Evolutionary conservation across 2,329 filamentous ascomycete species (phyloP).

Genomic region (Colletotrichum nymphaeae): DNA sequence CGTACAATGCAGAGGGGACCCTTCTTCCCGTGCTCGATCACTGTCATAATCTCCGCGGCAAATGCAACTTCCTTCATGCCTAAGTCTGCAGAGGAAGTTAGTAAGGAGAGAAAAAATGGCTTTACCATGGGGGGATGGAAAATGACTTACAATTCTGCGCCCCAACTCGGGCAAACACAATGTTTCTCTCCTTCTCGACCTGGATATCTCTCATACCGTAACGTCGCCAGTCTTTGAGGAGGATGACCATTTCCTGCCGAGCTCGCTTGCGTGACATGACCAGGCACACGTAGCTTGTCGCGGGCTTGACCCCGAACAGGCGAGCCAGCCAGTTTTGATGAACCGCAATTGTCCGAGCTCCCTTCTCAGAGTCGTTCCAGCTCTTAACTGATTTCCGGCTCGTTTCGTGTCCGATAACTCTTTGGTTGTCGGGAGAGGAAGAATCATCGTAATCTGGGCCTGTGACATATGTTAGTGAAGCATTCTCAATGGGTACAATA

Average conservation of each 20-base stretch:
- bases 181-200: slow-evolving; percentile 81
- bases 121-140: neutral
- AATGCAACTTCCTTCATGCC: slow-evolving; percentile 90
- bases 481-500: neutral
- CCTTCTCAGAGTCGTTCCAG: slow-evolving; percentile 50
- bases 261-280: slow-evolving; percentile 74
- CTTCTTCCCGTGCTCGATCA: slow-evolving; percentile 85
- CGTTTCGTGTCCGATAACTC: slow-evolving; percentile 36
- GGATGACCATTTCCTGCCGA: slow-evolving; percentile 79
- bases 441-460: slow-evolving; percentile 47
- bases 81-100: slow-evolving; percentile 66
- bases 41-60: slow-evolving; percentile 86
- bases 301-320: slow-evolving; percentile 90
- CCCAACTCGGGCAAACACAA: slow-evolving; percentile 82
- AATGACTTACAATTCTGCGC: slow-evolving; percentile 79
- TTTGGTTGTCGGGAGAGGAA: slow-evolving; percentile 40
- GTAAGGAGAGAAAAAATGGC: neutral
- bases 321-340: slow-evolving; percentile 90
- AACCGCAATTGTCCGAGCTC: slow-evolving; percentile 68
- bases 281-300: slow-evolving; percentile 80
- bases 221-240: slow-evolving; percentile 83
- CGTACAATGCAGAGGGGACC: slow-evolving; percentile 83
- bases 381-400: slow-evolving; percentile 38
- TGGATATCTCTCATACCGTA: slow-evolving; percentile 85
- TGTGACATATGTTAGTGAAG: slow-evolving; percentile 39